These are phyloP conservation scores for Mycena latifolia DNA, from an alignment of 768 basidiomycete species.

Conservation along the genomic window DNA sequence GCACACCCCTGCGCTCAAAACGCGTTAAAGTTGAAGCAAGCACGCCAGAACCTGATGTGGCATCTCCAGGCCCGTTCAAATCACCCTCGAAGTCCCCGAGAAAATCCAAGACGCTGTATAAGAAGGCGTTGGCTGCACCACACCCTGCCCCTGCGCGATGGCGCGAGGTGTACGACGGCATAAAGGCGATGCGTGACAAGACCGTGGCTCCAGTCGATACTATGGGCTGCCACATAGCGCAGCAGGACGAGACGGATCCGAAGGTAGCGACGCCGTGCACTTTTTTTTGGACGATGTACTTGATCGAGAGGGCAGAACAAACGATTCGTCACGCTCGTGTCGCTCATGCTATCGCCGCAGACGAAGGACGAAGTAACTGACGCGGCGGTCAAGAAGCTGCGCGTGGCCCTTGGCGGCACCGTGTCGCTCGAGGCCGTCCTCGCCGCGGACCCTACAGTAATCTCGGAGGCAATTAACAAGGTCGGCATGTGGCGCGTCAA, in stretches of 20 bases:
- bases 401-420: conserved; percentile 81
- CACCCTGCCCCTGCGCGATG: conserved; percentile 78
- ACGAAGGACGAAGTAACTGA: conserved; percentile 94
- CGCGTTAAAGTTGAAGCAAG: conserved; percentile 44
- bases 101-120: conserved; percentile 58
- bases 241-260: conserved; percentile 71
- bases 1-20: conserved; percentile 40
- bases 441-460: conserved; percentile 67
- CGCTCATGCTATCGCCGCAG: conserved; percentile 95
- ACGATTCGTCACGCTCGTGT: conserved; percentile 88
- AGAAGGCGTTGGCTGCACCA: conserved; percentile 64
- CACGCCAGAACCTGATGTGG: background rate
- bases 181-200: conserved; percentile 80
- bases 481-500: conserved; percentile 96
- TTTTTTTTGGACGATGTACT: background rate
- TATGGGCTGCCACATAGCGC: conserved; percentile 87
- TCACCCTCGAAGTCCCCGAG: conserved; percentile 52
- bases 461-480: conserved; percentile 85
- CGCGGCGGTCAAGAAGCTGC: conserved; percentile 81
- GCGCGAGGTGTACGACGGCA: conserved; percentile 77
- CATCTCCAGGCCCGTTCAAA: conserved; percentile 11
- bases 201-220: conserved; percentile 91
- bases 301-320: conserved; percentile 64
- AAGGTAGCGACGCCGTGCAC: conserved; percentile 58
- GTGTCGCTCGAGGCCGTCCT: conserved; percentile 81